Evolutionary conservation across 2,329 filamentous ascomycete genomes (phyloP), one percentile per base, ranked within the genome.

Genomic region (Aspergillus cejpii): DNA sequence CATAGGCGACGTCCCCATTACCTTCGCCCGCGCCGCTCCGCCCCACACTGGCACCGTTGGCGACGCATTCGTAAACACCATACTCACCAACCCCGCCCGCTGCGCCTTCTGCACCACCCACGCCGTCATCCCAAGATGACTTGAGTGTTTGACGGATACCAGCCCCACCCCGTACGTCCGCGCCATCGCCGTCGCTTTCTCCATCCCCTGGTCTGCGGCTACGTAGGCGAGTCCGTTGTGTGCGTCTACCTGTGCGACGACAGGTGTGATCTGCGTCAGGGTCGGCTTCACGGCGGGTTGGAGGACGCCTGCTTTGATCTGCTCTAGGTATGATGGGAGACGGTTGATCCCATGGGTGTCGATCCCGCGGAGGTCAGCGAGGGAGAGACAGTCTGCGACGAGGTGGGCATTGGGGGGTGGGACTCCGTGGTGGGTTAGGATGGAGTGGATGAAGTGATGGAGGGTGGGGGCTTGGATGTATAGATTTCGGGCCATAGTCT

Each of bases 71-170:
- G 82, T 85, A 51, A 85, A 85, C 2, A 85, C 81, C n/a, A 85
- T 70, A 43, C 75, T 79, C 77, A 86, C 81, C 77, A 85, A 81
- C 31, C 74, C 74, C 1, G 77, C 81, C 47, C 90, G 83, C 11
- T 90, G 64, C 0, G 85, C 87, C 64, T 88, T 81, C 62, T 87
- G 83, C 7, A 89, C 85, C 0, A 88, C 61, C 83, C 85, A 91
- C 0, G 87, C 86, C 3, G 77, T 77, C 86, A 91, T 91, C 43
- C 87, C 87, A 56, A 86, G 90, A 63, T 91, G 85, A 56, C 91
- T 91, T 31, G 81, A 85, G 65, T 84, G 83, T 63, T 82, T 85
- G 58, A 91, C 73, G 47, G 77, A 80, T 0, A 84, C 83, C 77
- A 92, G 81, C 20, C 85, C 87, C 50, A 91, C 85, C 11, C 85